Base-by-base conservation (phyloP, 768 basidiomycete genomes). In the Gautieria morchelliformis region DNA sequence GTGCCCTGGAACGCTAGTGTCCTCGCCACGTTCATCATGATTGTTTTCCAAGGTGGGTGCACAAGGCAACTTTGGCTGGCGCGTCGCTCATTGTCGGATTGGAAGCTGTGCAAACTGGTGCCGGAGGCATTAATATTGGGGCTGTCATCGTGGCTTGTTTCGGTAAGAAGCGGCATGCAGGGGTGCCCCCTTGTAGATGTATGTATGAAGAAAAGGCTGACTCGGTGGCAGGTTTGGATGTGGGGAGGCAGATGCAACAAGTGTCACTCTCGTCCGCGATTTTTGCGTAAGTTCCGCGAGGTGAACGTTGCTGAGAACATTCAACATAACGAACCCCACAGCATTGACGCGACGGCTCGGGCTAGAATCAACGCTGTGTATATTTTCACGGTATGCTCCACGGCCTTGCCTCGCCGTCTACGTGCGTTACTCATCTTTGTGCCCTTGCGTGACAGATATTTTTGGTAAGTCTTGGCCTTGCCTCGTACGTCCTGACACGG, bases 1-100 rank as follows among this genome's bases (percentile, higher is more conserved):
- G 75, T 88, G 0, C 85, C 86, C 0, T 94, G 89, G 89, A 82
- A 85, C 55, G 84, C 84, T 7, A 80, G 85, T 8, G 71, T 92
- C 30, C 64, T 82, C 45, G 79, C 78, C 8, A 73, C 82, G 6
- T 24, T 76, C 32, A 61, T 69, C 50, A 72, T 83, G 27, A 46
- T 80, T 17, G 59, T 75, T 37, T 82, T 81, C 64, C 82, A 84
- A 64, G 47, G 56, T 57, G 40, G 20, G 37, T n/a, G 47, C 12
- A 10, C 17, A 17, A 12, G 7, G n/a, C 3, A 44, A 9, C 3
- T 44, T 7, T n/a, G n/a, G 20, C 9, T 3, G 7, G 9, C 1
- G 9, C n/a, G 17, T 22, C n/a, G 20, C 8, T 44, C 42, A n/a
- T 44, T 39, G 20, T 15, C 33, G 14, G 2, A 19, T 30, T 35